A percentile compares a stretch with the other conserved stretches of the same genome.
These are phyloP conservation scores for Penicillium sp. DNA, from an alignment of 2,329 filamentous ascomycete genomes.

Conservation along the genomic window DNA sequence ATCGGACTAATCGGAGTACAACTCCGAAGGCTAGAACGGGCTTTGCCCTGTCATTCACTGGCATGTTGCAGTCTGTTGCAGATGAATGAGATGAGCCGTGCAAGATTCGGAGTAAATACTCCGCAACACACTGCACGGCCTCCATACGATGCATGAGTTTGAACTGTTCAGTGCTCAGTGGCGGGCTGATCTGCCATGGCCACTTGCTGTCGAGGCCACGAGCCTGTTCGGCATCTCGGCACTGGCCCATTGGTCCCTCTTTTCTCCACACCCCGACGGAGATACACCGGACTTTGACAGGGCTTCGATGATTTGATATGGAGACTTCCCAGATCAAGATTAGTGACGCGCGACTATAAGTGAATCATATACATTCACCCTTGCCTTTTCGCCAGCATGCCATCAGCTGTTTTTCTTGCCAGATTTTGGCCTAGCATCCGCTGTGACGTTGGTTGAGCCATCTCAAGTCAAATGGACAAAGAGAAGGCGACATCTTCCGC, in stretches of 20 bases:
- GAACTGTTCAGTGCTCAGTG: too few species aligned
- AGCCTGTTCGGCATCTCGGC: constrained; percentile 16
- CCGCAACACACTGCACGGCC: too few species aligned
- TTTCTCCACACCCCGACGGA: constrained; percentile 9
- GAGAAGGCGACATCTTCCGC: constrained; percentile 4
- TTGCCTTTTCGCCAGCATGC: not conserved
- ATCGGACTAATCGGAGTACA: too few species aligned
- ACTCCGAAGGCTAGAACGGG: too few species aligned
- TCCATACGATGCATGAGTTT: too few species aligned
- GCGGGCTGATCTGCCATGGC: too few species aligned
- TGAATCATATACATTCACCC: too few species aligned
- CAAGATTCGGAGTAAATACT: too few species aligned
- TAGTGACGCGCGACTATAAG: not conserved
- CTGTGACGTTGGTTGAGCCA: not conserved
- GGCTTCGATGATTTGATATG: not conserved
- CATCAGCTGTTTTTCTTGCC: not conserved
- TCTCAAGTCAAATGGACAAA: not conserved
- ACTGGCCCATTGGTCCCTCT: not conserved
- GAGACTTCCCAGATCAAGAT: constrained; percentile 1
- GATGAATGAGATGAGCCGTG: too few species aligned
- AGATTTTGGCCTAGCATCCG: not conserved
- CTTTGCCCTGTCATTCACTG: too few species aligned
- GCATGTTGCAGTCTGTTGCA: too few species aligned
- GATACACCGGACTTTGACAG: not conserved
- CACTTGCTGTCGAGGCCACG: too few species aligned